These are phyloP conservation scores for Hansenula anomala DNA, from an alignment of 1,139 yeast species.

Conservation along the genomic window DNA sequence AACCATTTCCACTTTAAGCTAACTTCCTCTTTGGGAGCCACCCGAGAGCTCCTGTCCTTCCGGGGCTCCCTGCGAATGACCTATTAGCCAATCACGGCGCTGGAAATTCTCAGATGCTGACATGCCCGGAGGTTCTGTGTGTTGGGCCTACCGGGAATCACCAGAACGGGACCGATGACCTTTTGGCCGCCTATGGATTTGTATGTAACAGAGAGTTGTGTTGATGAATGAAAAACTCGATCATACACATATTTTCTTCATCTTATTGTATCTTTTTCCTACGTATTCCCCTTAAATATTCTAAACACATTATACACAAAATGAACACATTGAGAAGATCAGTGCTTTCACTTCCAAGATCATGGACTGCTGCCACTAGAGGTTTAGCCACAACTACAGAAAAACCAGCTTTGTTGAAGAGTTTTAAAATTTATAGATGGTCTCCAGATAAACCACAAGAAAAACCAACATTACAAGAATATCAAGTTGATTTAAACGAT, in stretches of 20 bases:
- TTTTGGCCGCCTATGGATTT: not conserved
- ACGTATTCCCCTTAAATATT: too few relatives aligned
- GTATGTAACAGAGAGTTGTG: too few relatives aligned
- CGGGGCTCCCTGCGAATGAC: not conserved
- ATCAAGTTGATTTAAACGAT: slow-evolving; percentile 77
- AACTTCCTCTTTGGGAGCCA: too few relatives aligned
- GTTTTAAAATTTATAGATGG: slow-evolving; percentile 95
- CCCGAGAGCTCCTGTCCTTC: too few relatives aligned
- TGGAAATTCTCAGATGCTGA: not conserved
- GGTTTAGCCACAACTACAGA: slow-evolving; percentile 21
- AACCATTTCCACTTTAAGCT: not conserved
- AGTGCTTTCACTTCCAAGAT: slow-evolving; percentile 2
- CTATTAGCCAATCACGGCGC: not conserved
- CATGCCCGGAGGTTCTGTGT: not conserved
- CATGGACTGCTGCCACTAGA: slow-evolving; percentile 7
- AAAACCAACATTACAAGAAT: slow-evolving; percentile 83
- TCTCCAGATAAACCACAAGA: slow-evolving; percentile 94
- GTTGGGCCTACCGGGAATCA: not conserved
- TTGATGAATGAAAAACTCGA: too few relatives aligned
- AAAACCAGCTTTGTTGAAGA: slow-evolving; percentile 57
- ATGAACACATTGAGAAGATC: slow-evolving; percentile 11
- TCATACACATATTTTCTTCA: too few relatives aligned
- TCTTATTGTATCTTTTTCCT: too few relatives aligned
- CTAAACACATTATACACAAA: too few relatives aligned
- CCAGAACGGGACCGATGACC: slow-evolving; percentile 5